These are phyloP conservation scores for Fomes fomentarius DNA, from an alignment of 1,284 basidiomycete species.

Conservation along the genomic window DNA sequence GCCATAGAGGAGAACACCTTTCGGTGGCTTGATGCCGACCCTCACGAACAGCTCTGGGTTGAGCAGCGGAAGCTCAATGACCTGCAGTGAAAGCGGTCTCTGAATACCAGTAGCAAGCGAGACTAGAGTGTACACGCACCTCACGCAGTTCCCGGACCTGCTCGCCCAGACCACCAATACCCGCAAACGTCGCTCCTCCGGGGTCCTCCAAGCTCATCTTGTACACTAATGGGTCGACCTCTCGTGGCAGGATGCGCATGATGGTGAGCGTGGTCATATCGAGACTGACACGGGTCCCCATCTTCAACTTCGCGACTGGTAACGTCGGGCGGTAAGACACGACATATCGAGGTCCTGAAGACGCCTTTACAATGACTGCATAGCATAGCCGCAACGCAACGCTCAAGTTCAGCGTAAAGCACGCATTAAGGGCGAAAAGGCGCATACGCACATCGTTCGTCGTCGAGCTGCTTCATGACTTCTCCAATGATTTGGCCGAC, in stretches of 20 bases:
- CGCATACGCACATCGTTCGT: slow-evolving; percentile 89
- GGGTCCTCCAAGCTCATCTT: slow-evolving; percentile 99
- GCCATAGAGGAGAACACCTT: slow-evolving; percentile 92
- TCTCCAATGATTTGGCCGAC: slow-evolving; percentile 99
- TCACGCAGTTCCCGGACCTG: slow-evolving; percentile 97
- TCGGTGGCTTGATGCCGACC: slow-evolving; percentile 96
- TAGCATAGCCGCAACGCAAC: too few species aligned
- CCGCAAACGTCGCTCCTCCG: slow-evolving; percentile 93
- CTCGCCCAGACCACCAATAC: slow-evolving; percentile 95
- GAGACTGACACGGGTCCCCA: slow-evolving; percentile 93
- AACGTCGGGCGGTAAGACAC: slow-evolving; percentile 97
- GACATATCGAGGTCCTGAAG: slow-evolving; percentile 97
- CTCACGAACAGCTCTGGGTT: slow-evolving; percentile 95
- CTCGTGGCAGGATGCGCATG: slow-evolving; percentile 97
- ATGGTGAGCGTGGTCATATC: slow-evolving; percentile 99
- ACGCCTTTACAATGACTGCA: slow-evolving; percentile 98
- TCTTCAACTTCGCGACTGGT: slow-evolving; percentile 92
- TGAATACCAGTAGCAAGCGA: neutral
- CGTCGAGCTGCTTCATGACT: slow-evolving; percentile 98
- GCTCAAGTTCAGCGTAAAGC: too few species aligned
- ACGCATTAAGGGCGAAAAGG: neutral
- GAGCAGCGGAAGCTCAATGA: slow-evolving; percentile 95
- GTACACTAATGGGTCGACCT: slow-evolving; percentile 98
- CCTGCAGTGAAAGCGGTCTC: slow-evolving; percentile 44
- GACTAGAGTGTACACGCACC: slow-evolving; percentile 42